A percentile compares a stretch with the other conserved stretches of the same genome.
Evolutionary conservation across 2,329 filamentous ascomycete genomes (phyloP).

Genomic region (Epichloe sibirici): DNA sequence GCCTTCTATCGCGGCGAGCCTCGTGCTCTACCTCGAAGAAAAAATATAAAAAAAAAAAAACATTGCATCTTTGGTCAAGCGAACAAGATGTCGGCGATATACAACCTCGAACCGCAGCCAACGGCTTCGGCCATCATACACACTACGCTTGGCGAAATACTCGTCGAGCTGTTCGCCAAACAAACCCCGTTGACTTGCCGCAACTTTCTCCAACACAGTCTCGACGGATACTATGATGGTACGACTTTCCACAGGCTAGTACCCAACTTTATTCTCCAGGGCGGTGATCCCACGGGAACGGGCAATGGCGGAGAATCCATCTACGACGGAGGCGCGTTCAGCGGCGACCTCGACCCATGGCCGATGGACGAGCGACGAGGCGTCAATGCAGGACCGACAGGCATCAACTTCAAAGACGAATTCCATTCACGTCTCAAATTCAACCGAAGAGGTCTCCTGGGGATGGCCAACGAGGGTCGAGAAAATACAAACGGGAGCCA

Average conservation of each 20-base stretch:
- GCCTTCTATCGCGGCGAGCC: background rate
- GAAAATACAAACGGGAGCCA: conserved; percentile 82
- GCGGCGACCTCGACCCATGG: conserved; percentile 60
- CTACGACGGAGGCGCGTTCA: conserved; percentile 70
- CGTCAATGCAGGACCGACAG: conserved; percentile 44
- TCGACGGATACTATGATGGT: conserved; percentile 90
- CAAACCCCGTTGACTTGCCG: conserved; percentile 84
- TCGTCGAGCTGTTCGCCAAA: conserved; percentile 87
- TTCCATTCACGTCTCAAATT: conserved; percentile 88
- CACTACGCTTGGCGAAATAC: conserved; percentile 80
- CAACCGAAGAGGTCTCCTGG: conserved; percentile 77
- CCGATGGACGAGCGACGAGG: conserved; percentile 54
- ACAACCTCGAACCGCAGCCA: conserved; percentile 89
- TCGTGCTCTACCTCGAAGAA: background rate
- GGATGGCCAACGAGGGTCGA: conserved; percentile 84
- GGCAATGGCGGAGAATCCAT: conserved; percentile 87
- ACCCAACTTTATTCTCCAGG: conserved; percentile 85
- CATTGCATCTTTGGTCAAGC: background rate
- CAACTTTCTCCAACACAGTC: conserved; percentile 89
- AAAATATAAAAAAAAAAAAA: no score
- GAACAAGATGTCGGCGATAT: conserved; percentile 70
- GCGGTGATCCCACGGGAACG: conserved; percentile 86
- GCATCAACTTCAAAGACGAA: conserved; percentile 64
- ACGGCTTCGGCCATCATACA: conserved; percentile 85
- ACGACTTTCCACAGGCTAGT: conserved; percentile 91